Evolutionary conservation across 2,329 filamentous ascomycete species (phyloP).

Genomic region (Aspergillus quadricinctus): DNA sequence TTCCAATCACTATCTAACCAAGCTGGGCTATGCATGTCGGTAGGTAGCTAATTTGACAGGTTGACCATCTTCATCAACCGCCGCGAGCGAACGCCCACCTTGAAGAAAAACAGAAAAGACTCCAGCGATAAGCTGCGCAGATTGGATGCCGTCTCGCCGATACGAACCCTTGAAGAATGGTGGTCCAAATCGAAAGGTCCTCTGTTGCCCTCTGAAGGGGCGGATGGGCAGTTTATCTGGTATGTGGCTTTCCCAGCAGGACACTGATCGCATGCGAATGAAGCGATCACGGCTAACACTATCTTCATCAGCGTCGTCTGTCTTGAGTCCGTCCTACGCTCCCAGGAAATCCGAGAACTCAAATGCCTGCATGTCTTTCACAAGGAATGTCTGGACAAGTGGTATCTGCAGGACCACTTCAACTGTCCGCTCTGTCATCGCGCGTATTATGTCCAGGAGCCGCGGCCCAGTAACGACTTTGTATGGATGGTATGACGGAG

Average conservation of each 20-base stretch:
- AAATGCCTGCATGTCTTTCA: slow-evolving; percentile 39
- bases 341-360: slow-evolving; percentile 35
- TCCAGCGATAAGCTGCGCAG: slow-evolving; percentile 29
- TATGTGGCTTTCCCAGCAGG: slow-evolving; percentile 13
- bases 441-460: slow-evolving; percentile 31
- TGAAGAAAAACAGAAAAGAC: slow-evolving; percentile 18
- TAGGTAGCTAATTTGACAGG: slow-evolving; percentile 9
- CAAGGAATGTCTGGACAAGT: slow-evolving; percentile 37
- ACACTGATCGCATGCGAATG: not conserved
- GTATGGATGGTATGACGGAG: slow-evolving; percentile 32
- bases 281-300: slow-evolving; percentile 1
- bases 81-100: slow-evolving; percentile 18
- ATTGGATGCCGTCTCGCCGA: slow-evolving; percentile 34
- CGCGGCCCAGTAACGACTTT: slow-evolving; percentile 28
- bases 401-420: slow-evolving; percentile 37
- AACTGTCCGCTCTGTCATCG: slow-evolving; percentile 37
- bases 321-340: slow-evolving; percentile 33
- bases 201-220: slow-evolving; percentile 28
- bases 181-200: slow-evolving; percentile 31
- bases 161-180: slow-evolving; percentile 35
- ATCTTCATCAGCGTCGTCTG: slow-evolving; percentile 29
- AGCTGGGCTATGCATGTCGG: slow-evolving; percentile 5
- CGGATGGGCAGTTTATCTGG: slow-evolving; percentile 36
- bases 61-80: slow-evolving; percentile 33
- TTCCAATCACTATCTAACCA: not conserved